These are phyloP conservation scores for Marchantia paleacea DNA, from an alignment of 225 moss, liverwort and hornwort genomes.

Conservation along the genomic window DNA sequence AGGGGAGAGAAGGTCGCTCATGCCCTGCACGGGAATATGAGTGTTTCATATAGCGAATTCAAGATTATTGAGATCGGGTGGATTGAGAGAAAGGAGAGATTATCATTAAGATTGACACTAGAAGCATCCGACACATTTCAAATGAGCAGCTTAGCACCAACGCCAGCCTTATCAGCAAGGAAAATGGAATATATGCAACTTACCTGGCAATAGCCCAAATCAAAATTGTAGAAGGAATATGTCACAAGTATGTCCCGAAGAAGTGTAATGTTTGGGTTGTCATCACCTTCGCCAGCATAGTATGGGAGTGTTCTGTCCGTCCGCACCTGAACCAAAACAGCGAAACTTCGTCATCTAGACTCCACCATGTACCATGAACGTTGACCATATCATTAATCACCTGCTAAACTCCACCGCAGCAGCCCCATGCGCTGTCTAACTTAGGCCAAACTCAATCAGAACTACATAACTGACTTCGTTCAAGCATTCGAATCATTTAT, in stretches of 20 bases:
- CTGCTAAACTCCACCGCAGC: too few relatives aligned
- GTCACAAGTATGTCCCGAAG: conserved; percentile 92
- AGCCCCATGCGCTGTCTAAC: too few relatives aligned
- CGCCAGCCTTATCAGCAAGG: too few relatives aligned
- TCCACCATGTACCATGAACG: too few relatives aligned
- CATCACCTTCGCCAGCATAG: conserved; percentile 94
- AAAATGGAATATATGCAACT: neutral
- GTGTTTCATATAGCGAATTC: neutral
- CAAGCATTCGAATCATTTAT: too few relatives aligned
- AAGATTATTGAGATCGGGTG: neutral
- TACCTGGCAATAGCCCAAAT: conserved; percentile 99
- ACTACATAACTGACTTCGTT: too few relatives aligned
- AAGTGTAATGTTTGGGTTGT: conserved; percentile 69
- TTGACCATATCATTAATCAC: too few relatives aligned
- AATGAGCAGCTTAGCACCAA: neutral
- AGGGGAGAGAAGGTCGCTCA: conserved; percentile 97
- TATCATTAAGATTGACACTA: neutral
- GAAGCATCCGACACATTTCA: neutral
- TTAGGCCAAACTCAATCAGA: too few relatives aligned
- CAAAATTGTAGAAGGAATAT: conserved; percentile 97
- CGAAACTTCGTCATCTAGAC: too few relatives aligned
- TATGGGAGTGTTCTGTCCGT: conserved; percentile 87
- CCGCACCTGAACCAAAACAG: conserved; percentile 55
- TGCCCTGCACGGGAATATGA: conserved; percentile 55
- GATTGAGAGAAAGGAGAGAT: neutral